These are phyloP conservation scores for Epichloe coenophiala DNA, from an alignment of 2,329 filamentous ascomycete species.

Conservation along the genomic window DNA sequence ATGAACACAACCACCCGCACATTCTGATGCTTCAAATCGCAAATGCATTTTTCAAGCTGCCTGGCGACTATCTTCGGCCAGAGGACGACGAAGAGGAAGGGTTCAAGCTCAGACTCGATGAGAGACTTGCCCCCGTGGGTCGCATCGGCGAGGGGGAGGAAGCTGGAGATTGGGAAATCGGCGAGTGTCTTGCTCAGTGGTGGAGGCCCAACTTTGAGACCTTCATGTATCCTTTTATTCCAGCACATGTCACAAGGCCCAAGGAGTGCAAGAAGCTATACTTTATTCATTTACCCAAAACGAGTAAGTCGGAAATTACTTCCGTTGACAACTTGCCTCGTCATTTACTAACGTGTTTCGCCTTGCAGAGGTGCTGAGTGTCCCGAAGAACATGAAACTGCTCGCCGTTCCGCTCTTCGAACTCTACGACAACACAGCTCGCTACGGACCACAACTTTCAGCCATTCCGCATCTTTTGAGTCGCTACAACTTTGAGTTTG, in stretches of 20 bases:
- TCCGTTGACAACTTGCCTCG: background rate
- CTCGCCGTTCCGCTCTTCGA: constrained; percentile 94
- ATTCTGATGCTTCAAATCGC: constrained; percentile 98
- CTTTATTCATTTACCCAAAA: constrained; percentile 85
- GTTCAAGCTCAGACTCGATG: constrained; percentile 85
- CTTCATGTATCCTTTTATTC: constrained; percentile 98
- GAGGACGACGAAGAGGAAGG: constrained; percentile 85
- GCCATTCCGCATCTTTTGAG: constrained; percentile 92
- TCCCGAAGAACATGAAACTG: constrained; percentile 99
- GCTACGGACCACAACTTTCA: constrained; percentile 90
- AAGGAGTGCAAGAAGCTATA: constrained; percentile 99
- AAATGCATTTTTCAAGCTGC: constrained; percentile 98
- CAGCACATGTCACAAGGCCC: constrained; percentile 85
- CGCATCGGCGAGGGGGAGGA: constrained; percentile 72
- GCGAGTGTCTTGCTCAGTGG: constrained; percentile 93
- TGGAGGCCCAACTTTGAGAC: constrained; percentile 99
- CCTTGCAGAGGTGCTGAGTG: constrained; percentile 69
- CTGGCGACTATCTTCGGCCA: constrained; percentile 82
- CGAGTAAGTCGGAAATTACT: constrained; percentile 46
- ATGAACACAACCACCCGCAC: constrained; percentile 98
- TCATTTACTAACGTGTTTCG: constrained; percentile 2
- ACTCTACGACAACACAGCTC: constrained; percentile 90
- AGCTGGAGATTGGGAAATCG: constrained; percentile 78
- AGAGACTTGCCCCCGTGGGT: constrained; percentile 84
- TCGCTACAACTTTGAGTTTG: constrained; percentile 93